Evolutionary conservation across 805 yeast genomes (phyloP).

Genomic region (Yamadazyma sp.): DNA sequence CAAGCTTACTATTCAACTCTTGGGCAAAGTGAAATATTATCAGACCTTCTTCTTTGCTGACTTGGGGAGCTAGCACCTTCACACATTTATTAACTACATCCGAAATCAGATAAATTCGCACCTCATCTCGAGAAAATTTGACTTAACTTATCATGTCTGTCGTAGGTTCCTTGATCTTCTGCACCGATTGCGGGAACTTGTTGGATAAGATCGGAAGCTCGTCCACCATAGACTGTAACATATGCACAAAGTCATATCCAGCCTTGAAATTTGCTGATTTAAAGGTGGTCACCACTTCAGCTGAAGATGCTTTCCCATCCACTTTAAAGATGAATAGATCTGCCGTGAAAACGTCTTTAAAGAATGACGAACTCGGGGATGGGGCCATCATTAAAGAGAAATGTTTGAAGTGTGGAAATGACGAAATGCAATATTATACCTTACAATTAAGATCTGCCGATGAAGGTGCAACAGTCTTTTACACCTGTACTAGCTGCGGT

Average conservation of each 20-base stretch:
- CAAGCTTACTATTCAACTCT: no score
- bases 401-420: conserved; percentile 98
- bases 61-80: no score
- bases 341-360: conserved; percentile 82
- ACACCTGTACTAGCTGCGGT: conserved; percentile 92
- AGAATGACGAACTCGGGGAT: conserved; percentile 77
- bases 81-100: no score
- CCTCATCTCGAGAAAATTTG: conserved; percentile 11
- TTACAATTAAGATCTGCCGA: conserved; percentile 96
- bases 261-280: conserved; percentile 65
- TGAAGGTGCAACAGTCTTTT: conserved; percentile 99
- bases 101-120: no score
- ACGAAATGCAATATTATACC: conserved; percentile 97
- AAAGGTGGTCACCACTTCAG: conserved; percentile 82
- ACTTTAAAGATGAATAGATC: conserved; percentile 76
- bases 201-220: conserved; percentile 63
- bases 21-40: no score
- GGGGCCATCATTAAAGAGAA: conserved; percentile 97
- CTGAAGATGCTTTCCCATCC: conserved; percentile 94
- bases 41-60: no score
- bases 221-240: conserved; percentile 54
- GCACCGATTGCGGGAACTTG: conserved; percentile 89
- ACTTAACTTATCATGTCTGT: conserved; percentile 64
- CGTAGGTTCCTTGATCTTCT: conserved; percentile 93
- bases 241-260: conserved; percentile 46